These are phyloP conservation scores for Colletotrichum viniferum DNA, from an alignment of 2,329 filamentous ascomycete genomes.

Conservation along the genomic window DNA sequence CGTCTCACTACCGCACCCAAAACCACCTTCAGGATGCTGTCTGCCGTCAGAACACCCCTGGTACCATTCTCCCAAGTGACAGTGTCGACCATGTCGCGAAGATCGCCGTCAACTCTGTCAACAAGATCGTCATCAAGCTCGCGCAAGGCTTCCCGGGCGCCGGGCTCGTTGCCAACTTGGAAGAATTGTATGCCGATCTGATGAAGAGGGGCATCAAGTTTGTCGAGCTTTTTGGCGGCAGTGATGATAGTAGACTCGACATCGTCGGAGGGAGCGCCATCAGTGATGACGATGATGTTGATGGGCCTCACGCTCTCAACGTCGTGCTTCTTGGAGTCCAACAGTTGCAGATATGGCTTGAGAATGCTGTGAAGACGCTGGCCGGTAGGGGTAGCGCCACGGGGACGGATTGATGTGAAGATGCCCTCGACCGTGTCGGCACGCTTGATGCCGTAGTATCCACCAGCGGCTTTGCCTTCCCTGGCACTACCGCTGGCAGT, in stretches of 20 bases:
- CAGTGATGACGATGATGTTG: slow-evolving; percentile 93
- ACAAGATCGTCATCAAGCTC: slow-evolving; percentile 77
- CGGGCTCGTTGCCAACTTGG: slow-evolving; percentile 79
- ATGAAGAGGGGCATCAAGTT: slow-evolving; percentile 71
- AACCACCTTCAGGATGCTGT: slow-evolving; percentile 81
- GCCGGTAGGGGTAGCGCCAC: slow-evolving; percentile 76
- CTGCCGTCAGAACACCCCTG: slow-evolving; percentile 59
- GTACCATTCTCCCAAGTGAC: slow-evolving; percentile 68
- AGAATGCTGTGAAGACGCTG: slow-evolving; percentile 73
- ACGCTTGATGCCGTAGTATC: slow-evolving; percentile 69
- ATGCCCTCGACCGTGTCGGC: slow-evolving; percentile 66
- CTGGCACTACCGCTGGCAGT: slow-evolving; percentile 34
- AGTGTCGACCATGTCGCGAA: slow-evolving; percentile 92
- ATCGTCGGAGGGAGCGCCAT: slow-evolving; percentile 83
- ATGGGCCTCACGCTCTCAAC: slow-evolving; percentile 69
- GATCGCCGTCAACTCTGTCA: slow-evolving; percentile 53
- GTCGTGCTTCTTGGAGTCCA: slow-evolving; percentile 44
- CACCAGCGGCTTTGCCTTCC: slow-evolving; percentile 43
- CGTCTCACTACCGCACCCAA: slow-evolving; percentile 73
- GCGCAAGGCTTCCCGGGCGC: slow-evolving; percentile 68
- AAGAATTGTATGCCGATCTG: slow-evolving; percentile 97
- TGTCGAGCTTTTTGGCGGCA: slow-evolving; percentile 73
- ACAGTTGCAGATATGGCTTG: slow-evolving; percentile 65
- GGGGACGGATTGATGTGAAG: slow-evolving; percentile 71
- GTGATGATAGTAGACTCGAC: slow-evolving; percentile 71